Conservation (phyloP, 257 asterid genomes). For the Solanum chilense region DNA sequence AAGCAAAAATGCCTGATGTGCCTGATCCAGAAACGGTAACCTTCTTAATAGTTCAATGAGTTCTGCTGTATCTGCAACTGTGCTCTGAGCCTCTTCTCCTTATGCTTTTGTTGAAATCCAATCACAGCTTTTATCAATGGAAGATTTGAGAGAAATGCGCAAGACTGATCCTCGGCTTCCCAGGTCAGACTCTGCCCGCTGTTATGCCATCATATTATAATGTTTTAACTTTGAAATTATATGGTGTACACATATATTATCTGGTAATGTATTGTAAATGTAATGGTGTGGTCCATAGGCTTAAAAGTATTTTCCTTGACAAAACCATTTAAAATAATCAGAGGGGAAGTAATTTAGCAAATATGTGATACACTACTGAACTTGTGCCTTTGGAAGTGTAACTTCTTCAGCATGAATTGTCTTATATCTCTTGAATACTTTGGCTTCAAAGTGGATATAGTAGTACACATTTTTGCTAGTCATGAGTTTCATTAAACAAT, state of each 20-base stretch:
- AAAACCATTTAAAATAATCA: neutral
- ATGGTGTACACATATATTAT: neutral
- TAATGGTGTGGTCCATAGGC: neutral
- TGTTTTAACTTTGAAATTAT: neutral
- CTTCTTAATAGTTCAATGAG: neutral
- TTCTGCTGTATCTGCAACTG: neutral
- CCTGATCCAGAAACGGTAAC: constrained; percentile 74
- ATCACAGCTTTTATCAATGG: constrained; percentile 80
- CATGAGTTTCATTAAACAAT: neutral
- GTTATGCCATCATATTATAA: neutral
- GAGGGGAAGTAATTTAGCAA: neutral
- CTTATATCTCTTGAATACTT: neutral
- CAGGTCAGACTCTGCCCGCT: constrained; percentile 30
- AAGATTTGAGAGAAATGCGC: constrained; percentile 80
- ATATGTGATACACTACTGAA: neutral
- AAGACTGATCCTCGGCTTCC: constrained; percentile 89
- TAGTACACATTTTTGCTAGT: neutral
- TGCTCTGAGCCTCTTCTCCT: neutral
- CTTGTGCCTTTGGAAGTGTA: neutral
- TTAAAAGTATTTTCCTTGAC: neutral
- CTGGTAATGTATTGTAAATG: neutral
- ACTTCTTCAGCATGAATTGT: neutral
- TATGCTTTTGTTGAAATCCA: neutral
- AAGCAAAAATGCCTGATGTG: constrained; percentile 67
- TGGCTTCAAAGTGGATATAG: neutral